These are phyloP conservation scores for Mucor racemosus DNA, from an alignment of 371 early-diverging fungal species.

Conservation along the genomic window DNA sequence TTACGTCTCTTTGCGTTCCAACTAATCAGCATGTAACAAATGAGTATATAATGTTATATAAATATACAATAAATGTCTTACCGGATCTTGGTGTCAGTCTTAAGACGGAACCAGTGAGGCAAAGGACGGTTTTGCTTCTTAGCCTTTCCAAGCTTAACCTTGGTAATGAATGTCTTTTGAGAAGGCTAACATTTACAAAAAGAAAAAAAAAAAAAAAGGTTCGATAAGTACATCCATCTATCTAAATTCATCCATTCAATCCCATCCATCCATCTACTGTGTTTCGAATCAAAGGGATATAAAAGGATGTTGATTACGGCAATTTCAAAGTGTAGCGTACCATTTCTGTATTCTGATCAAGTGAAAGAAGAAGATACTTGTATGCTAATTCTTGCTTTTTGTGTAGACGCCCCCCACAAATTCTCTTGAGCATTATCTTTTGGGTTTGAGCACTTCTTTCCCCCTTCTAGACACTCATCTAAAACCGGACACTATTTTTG, in stretches of 20 bases:
- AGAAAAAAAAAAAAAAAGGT: no score
- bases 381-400: background rate
- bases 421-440: no score
- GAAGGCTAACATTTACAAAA: conserved; percentile 90
- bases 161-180: conserved; percentile 95
- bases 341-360: conserved; percentile 13
- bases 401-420: background rate
- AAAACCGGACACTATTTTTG: no score
- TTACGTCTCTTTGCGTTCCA: conserved; percentile 99
- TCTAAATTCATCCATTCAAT: background rate
- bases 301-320: background rate
- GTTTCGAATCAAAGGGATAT: background rate
- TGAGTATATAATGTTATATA: background rate
- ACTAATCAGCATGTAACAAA: conserved; percentile 36
- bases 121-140: conserved; percentile 98
- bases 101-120: conserved; percentile 97
- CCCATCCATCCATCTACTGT: background rate
- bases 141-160: conserved; percentile 98
- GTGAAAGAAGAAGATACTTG: conserved; percentile 4
- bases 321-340: background rate
- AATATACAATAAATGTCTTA: conserved; percentile 28
- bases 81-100: conserved; percentile 95
- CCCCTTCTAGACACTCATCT: no score
- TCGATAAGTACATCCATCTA: background rate
- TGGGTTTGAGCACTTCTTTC: no score